Evolutionary conservation across 176 grass and related monocot genomes (phyloP).

Genomic region (Areca catechu): DNA sequence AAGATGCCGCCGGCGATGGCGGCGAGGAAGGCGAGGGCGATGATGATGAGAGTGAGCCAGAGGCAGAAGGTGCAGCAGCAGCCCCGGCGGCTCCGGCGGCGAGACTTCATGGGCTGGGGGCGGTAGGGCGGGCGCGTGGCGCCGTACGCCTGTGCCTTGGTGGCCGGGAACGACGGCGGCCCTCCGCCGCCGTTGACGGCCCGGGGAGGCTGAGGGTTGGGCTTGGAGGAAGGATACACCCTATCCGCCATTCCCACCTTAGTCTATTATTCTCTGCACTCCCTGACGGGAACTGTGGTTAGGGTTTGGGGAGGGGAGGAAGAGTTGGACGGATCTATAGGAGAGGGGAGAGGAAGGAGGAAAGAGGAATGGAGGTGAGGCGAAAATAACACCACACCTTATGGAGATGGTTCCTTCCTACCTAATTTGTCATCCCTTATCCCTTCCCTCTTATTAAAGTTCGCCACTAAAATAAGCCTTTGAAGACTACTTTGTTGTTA

Average conservation of each 20-base stretch:
- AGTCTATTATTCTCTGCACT: not conserved
- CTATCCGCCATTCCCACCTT: slow-evolving; percentile 56
- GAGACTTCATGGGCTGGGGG: slow-evolving; percentile 21
- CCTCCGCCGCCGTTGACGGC: slow-evolving; percentile 3
- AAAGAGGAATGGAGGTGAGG: slow-evolving; percentile 27
- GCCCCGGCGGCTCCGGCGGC: not conserved
- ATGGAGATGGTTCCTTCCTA: slow-evolving; percentile 61
- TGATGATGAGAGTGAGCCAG: not conserved
- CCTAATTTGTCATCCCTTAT: slow-evolving; percentile 25
- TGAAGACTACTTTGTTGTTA: no score
- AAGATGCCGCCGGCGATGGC: slow-evolving; percentile 5
- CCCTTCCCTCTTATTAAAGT: not conserved
- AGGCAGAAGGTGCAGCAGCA: slow-evolving; percentile 13
- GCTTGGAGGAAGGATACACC: slow-evolving; percentile 66
- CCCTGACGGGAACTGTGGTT: slow-evolving; percentile 16
- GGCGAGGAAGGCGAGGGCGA: slow-evolving; percentile 5
- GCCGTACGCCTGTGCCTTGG: slow-evolving; percentile 73
- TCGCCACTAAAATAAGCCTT: no score
- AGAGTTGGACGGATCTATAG: not conserved
- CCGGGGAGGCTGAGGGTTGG: slow-evolving; percentile 46
- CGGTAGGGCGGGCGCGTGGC: slow-evolving; percentile 54
- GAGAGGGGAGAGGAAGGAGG: not conserved
- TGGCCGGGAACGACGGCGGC: slow-evolving; percentile 25
- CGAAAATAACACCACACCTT: slow-evolving; percentile 65
- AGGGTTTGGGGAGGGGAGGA: slow-evolving; percentile 9